Conservation (phyloP, 805 yeast species). For the Blastobotrys chiropterorum region DNA sequence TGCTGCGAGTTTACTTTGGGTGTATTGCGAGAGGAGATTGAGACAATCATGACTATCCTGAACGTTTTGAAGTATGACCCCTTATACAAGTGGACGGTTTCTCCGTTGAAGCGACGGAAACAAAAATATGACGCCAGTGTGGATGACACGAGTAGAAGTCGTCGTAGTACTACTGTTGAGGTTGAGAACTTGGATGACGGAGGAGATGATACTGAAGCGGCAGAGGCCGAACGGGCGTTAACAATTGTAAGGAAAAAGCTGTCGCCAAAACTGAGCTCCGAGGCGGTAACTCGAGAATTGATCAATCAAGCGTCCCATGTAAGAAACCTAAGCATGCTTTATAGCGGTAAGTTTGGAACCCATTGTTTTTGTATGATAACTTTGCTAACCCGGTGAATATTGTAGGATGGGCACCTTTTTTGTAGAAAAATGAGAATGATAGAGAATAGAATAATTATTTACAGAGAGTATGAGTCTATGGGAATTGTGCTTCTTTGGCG, state of each 20-base stretch:
- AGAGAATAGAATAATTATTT: neutral
- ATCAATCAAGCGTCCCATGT: constrained; percentile 69
- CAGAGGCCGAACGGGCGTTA: constrained; percentile 78
- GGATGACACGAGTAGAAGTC: constrained; percentile 9
- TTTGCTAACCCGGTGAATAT: too few relatives aligned
- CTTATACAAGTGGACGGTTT: constrained; percentile 65
- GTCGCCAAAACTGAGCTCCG: constrained; percentile 66
- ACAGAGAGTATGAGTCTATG: neutral
- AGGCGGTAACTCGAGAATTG: constrained; percentile 77
- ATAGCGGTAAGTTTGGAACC: constrained; percentile 54
- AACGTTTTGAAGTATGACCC: constrained; percentile 92
- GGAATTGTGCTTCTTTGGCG: neutral
- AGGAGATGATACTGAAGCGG: constrained; percentile 63
- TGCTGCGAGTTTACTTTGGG: constrained; percentile 68
- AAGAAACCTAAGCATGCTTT: constrained; percentile 64
- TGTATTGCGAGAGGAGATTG: constrained; percentile 58
- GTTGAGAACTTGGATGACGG: constrained; percentile 14
- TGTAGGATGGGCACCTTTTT: neutral
- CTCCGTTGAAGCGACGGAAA: neutral
- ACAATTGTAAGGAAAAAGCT: constrained; percentile 66
- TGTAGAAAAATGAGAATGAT: neutral
- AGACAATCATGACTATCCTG: constrained; percentile 69
- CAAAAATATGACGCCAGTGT: neutral
- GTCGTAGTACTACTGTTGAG: constrained; percentile 19
- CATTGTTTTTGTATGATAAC: too few relatives aligned